Base-by-base conservation (phyloP, 768 basidiomycete species). In the Tulasnella sp. region DNA sequence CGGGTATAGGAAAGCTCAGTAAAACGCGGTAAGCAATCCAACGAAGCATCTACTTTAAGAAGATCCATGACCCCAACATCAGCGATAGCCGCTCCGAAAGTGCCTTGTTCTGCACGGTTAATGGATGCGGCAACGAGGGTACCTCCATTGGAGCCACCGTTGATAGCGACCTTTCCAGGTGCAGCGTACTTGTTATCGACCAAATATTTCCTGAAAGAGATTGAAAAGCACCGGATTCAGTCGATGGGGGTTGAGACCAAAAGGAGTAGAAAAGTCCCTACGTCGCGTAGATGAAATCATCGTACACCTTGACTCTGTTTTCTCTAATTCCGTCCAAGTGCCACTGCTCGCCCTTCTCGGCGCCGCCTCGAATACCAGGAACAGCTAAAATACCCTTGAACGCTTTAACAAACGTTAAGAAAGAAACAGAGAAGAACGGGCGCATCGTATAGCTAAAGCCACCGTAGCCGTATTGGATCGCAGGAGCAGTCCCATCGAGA, bases 281-380 rank as follows among this genome's bases (percentile, higher is more conserved):
- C 0, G 91, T 91, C 37, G 91, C 92, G 8, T 91, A 88, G 78
- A 92, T 91, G 83, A 94, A 94, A 81, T 95, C 93, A 79, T 94
- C 85, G 79, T 93, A 94, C 75, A 89, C 89, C 75, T 93, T 93
- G 77, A 85, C 85, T 74, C 93, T 93, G 72, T 87, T 86, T 77
- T 93, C 92, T 77, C 85, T 85, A 37, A 85, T 89, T 1, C 91
- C 93, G 31, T 87, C 91, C 54, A 86, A 80, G 81, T 94, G 93
- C 93, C 93, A 95, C n/a, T 89, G 87, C 79, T 94, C 91, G 17
- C 93, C 93, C 78, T 93, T 94, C 80, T 93, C 91, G 1, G 87
- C 86, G 3, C 93, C 93, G 11, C 91, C 91, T 74, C 91, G 85
- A 77, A 77, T 77, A 67, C 78, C 78, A 31, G 87, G 85, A 42